Percentiles rank a stretch among this genome's conserved stretches.
Conservation (phyloP, 148 eudicot species). For the Chenopodium formosanum region DNA sequence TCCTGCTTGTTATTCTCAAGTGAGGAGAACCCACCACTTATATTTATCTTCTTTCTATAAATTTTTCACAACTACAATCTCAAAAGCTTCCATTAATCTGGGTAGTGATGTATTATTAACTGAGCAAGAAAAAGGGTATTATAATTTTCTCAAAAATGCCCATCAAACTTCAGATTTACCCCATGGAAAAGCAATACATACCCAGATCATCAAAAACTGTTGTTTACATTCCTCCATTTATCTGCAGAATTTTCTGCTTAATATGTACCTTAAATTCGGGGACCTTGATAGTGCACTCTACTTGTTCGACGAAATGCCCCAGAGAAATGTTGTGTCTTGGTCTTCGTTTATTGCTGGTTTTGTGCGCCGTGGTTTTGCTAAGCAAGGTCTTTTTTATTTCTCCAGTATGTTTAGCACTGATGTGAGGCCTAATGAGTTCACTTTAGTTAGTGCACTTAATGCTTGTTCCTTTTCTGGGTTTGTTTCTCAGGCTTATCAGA, state of each 20-base stretch:
- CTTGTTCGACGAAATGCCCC: constrained; percentile 70
- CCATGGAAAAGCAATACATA: constrained; percentile 51
- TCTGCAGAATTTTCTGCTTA: constrained; percentile 51
- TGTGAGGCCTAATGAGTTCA: constrained; percentile 51
- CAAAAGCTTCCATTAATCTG: constrained; percentile 6
- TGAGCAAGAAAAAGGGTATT: constrained; percentile 20
- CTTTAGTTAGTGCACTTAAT: constrained; percentile 49
- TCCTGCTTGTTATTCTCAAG: background rate
- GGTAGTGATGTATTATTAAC: background rate
- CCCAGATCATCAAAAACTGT: constrained; percentile 42
- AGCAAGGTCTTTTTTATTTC: constrained; percentile 39
- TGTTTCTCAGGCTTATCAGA: constrained; percentile 34
- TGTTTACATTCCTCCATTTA: constrained; percentile 31
- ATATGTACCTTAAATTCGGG: constrained; percentile 42
- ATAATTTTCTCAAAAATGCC: constrained; percentile 31
- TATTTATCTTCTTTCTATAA: constrained; percentile 5
- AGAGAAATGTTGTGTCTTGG: constrained; percentile 61
- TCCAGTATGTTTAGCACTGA: constrained; percentile 40
- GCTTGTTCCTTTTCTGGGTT: constrained; percentile 42
- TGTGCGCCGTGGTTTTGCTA: constrained; percentile 41
- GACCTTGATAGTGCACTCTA: constrained; percentile 37
- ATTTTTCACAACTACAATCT: background rate
- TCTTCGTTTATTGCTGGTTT: constrained; percentile 53
- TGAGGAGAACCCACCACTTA: constrained; percentile 5
- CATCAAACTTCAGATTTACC: constrained; percentile 30